phyloP scores from a whole-genome alignment of 73 alveolate species.

The Effrenium voratum region DNA sequence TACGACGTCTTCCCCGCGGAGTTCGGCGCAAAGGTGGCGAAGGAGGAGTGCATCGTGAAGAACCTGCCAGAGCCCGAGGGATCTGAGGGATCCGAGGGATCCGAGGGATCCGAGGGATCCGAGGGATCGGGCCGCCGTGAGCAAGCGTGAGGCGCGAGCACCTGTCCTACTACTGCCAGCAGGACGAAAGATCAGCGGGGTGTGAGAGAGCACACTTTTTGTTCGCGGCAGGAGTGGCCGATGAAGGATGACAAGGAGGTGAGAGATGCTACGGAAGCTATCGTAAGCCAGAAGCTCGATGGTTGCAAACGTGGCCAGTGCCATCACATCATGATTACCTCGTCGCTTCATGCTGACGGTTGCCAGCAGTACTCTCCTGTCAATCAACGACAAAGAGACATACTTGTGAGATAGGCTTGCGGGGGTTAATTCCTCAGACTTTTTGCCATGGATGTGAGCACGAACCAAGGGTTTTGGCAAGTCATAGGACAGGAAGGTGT shows the following conservation, averaged over 20 bases:
- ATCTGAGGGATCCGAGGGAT: no score
- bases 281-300: conserved; percentile 21
- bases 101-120: no score
- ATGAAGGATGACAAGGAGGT: conserved; percentile 64
- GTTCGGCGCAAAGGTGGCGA: conserved; percentile 65
- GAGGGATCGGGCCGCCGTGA: no score
- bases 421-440: no score
- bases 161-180: conserved; percentile 82
- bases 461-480: no score
- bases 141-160: conserved; percentile 70
- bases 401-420: no score
- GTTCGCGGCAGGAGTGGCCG: conserved; percentile 37
- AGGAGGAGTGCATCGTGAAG: conserved; percentile 45
- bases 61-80: conserved; percentile 41
- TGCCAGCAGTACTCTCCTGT: no score
- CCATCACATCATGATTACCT: neutral
- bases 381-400: no score
- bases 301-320: neutral
- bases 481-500: no score
- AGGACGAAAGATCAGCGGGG: neutral
- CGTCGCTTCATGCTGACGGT: no score
- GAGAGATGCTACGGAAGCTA: conserved; percentile 46
- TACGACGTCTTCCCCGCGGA: conserved; percentile 87
- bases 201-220: neutral
- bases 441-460: no score